Evolutionary conservation across 164 flowering plant genomes (phyloP), one percentile per base, ranked within the genome.

Genomic region (Vitis vinifera): DNA sequence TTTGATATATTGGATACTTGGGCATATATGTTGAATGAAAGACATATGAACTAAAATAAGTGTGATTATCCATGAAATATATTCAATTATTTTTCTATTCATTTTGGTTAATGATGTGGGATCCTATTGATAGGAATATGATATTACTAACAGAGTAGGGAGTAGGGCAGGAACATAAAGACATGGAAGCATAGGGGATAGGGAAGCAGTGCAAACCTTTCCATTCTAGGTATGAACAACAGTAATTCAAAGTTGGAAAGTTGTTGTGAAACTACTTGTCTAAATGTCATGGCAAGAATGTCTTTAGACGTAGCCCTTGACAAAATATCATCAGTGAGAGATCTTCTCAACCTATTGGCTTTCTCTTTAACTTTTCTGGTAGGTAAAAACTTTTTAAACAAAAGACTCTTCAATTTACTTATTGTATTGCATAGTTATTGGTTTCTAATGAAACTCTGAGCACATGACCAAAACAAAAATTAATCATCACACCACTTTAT

Each of bases 251-350:
- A 88, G 68, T 79, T 87, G 94, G 91, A 88, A 49, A 90, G 17
- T 17, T 17, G 84, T 51, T 81, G 85, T 78, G 91, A 47, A 51
- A 89, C 88, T 13, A 93, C 99, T 85, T 91, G 97, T 71, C 98
- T 85, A 79, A 93, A 95, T 31, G 99, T 93, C 93, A 91, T 88
- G 37, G 97, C 88, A 62, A 95, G 90, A 81, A 95, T 90, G 68
- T 89, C 87, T 69, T 47, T 76, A 29, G 94, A 80, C 8, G 79
- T 53, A 11, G 80, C 62, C 61, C 84, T 68, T 2, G 82, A 72
- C 37, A 88, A 47, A 29, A 91, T 73, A 65, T 89, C 97, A 66
- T 85, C 68, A 15, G 74, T 70, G 51, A 91, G 68, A 16, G 82
- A 74, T 47, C 73, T 79, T 75, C 78, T 80, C 23, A 93, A 84